Base-by-base conservation (phyloP, 2,329 filamentous ascomycete species). In the Westerdykella sp. region DNA sequence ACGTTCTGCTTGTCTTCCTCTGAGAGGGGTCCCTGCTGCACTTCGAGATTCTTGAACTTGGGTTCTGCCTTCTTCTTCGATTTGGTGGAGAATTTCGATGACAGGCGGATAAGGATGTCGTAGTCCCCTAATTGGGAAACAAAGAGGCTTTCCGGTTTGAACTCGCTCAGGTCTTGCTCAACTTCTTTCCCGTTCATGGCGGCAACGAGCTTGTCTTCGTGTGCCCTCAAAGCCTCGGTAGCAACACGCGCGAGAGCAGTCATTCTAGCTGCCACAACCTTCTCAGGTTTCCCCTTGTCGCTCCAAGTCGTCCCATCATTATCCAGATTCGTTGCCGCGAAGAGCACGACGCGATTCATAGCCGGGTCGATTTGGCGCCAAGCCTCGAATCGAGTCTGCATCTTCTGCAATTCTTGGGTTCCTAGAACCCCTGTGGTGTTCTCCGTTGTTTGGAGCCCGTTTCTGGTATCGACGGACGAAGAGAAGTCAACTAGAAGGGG, bases 361-460 rank as follows among this genome's bases (percentile, higher is more conserved):
- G 78, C 81, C 1, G 90, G 89, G 58, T 98, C 93, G 42, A 93
- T 82, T 51, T 85, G 87, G 45, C 93, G 79, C 87, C 88, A 95
- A 12, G 84, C 83, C 48, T 87, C 80, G 45, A 97, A 83, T 15
- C 84, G 81, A 4, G 82, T 85, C 31, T 75, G 76, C 49, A 93
- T 81, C 2, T 74, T 71, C 25, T 78, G 69, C 10, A 84, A 74
- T 23, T 85, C 79, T 10, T 78, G 71, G 6, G 73, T 67, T 6
- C 78, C 77, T 59, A 94, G 74, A 12, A 51, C 48, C 21, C 51
- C 55, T 1, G 49, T 45, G 5, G 56, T 32, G 3, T 25, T 23
- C 10, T 57, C 54, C 4, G 51, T 47, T 1, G 51, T 47, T 31
- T 34, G 32, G 12, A 9, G 22, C 25, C 11, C 25, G 31, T 51